Conservation (phyloP, 1,284 basidiomycete genomes). For the Irpex sp. region DNA sequence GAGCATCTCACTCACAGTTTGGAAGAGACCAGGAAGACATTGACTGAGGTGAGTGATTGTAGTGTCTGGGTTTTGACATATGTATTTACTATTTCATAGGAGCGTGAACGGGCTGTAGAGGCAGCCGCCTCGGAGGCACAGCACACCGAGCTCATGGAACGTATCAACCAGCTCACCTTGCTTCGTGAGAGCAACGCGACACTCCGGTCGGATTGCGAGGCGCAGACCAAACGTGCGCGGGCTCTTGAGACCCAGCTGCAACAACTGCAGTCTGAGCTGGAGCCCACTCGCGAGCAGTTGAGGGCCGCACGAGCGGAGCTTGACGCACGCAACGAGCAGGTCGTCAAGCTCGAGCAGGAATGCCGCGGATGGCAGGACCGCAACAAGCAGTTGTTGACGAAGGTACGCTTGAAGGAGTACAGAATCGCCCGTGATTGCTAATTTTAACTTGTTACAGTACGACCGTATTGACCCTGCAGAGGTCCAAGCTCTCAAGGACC, state of each 20-base stretch:
- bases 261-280: slow-evolving; percentile 58
- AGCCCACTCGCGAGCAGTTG: slow-evolving; percentile 74
- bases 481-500: slow-evolving; percentile 76
- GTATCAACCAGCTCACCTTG: slow-evolving; percentile 85
- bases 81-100: slow-evolving; percentile 40
- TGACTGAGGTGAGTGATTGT: slow-evolving; percentile 52
- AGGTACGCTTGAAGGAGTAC: slow-evolving; percentile 39
- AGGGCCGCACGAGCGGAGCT: slow-evolving; percentile 71
- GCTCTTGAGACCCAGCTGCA: slow-evolving; percentile 66
- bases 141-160: slow-evolving; percentile 82
- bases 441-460: slow-evolving; percentile 45
- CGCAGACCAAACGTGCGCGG: slow-evolving; percentile 59
- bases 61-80: background rate
- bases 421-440: background rate
- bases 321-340: slow-evolving; percentile 65
- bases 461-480: slow-evolving; percentile 88
- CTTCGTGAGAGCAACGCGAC: slow-evolving; percentile 88
- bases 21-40: slow-evolving; percentile 63
- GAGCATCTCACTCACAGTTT: slow-evolving; percentile 70
- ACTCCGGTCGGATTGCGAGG: slow-evolving; percentile 74
- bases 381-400: slow-evolving; percentile 76
- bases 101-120: slow-evolving; percentile 73
- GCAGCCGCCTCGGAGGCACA: slow-evolving; percentile 72
- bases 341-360: slow-evolving; percentile 76
- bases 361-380: slow-evolving; percentile 84